A percentile compares a stretch with the other conserved stretches of the same genome.
Conservation (phyloP, 2,329 filamentous ascomycete species). For the Alternaria brassicae region DNA sequence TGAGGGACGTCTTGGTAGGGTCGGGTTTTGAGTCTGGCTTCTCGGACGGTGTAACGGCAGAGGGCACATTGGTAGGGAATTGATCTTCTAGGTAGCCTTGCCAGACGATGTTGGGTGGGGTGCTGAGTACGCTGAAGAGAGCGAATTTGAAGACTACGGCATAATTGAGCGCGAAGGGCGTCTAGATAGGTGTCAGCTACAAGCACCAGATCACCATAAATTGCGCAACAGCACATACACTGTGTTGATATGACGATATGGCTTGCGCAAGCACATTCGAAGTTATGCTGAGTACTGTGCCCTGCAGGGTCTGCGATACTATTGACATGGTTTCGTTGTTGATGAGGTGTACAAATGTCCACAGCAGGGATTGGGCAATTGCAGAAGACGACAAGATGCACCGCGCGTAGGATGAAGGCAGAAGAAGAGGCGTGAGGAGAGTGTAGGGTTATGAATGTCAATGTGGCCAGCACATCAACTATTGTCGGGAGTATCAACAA, state of each 20-base stretch:
- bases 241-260: conserved; percentile 67
- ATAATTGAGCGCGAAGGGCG: conserved; percentile 68
- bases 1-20: conserved; percentile 50
- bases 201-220: not conserved
- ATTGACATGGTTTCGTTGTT: conserved; percentile 37
- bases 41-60: conserved; percentile 28
- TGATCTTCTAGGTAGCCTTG: conserved; percentile 77
- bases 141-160: conserved; percentile 77
- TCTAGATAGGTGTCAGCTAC: conserved; percentile 52
- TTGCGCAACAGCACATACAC: conserved; percentile 56
- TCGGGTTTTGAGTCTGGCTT: conserved; percentile 41
- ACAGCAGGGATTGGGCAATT: not conserved
- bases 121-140: conserved; percentile 73
- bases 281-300: conserved; percentile 67
- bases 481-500: conserved; percentile 11
- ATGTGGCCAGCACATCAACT: conserved; percentile 12
- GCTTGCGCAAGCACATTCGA: conserved; percentile 78
- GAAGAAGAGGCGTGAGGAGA: not conserved
- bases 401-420: not conserved
- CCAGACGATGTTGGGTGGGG: conserved; percentile 87
- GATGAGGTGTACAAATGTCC: not conserved
- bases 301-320: conserved; percentile 61
- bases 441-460: conserved; percentile 6
- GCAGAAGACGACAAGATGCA: not conserved
- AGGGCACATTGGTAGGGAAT: conserved; percentile 68